Evolutionary conservation across 2,329 filamentous ascomycete genomes (phyloP).

Genomic region (Monosporascus sp.): DNA sequence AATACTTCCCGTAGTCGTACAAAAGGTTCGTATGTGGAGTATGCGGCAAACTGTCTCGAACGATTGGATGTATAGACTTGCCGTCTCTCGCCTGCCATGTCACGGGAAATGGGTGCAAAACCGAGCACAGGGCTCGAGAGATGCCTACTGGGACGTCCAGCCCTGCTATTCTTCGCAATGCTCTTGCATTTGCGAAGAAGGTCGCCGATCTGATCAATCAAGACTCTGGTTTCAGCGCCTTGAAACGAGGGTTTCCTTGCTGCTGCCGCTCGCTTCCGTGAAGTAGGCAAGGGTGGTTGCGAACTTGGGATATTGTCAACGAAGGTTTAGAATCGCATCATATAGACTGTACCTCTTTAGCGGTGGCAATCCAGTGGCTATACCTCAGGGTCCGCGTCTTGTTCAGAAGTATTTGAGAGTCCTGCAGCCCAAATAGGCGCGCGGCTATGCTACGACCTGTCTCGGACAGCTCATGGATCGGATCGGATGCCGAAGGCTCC

Average conservation of each 20-base stretch:
- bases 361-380: conserved; percentile 26
- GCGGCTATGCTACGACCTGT: conserved; percentile 17
- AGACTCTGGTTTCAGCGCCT: conserved; percentile 14
- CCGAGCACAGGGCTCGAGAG: conserved; percentile 15
- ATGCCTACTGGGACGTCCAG: conserved; percentile 27
- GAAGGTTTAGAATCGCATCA: background rate
- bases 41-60: conserved; percentile 49
- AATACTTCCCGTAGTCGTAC: conserved; percentile 42
- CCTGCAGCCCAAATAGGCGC: conserved; percentile 16
- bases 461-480: conserved; percentile 11
- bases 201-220: conserved; percentile 21
- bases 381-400: conserved; percentile 30
- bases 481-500: conserved; percentile 10
- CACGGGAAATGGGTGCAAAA: conserved; percentile 22
- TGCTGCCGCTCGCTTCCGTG: conserved; percentile 13
- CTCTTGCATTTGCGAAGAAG: conserved; percentile 30
- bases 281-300: conserved; percentile 24
- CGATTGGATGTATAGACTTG: conserved; percentile 40
- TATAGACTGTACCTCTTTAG: conserved; percentile 23
- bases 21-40: conserved; percentile 48
- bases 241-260: conserved; percentile 10
- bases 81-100: conserved; percentile 34
- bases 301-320: conserved; percentile 20
- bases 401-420: conserved; percentile 27
- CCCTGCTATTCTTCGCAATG: conserved; percentile 26